phyloP scores from a whole-genome alignment of 2,329 filamentous ascomycete species.

The Akanthomyces muscarius region DNA sequence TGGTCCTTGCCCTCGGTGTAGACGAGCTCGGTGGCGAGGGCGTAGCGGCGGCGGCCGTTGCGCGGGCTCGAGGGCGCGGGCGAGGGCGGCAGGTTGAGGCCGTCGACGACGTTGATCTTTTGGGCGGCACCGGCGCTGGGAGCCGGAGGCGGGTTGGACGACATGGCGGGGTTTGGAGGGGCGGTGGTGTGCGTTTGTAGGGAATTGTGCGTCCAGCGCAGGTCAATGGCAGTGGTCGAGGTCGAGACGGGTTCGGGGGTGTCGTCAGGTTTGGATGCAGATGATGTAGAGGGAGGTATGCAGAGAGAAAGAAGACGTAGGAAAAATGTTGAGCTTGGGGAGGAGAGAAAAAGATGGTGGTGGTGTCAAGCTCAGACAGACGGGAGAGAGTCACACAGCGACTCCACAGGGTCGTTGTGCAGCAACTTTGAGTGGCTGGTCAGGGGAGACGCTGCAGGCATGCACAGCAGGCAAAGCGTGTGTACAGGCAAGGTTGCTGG shows the following conservation, averaged over 20 bases:
- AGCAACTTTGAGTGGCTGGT: not conserved
- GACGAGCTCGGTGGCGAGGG: slow-evolving; percentile 91
- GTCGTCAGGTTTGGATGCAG: not conserved
- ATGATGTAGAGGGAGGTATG: not conserved
- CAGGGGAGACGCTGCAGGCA: too few species aligned
- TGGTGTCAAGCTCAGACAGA: not conserved
- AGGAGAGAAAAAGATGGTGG: not conserved
- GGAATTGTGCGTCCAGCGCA: slow-evolving; percentile 13
- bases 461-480: not conserved
- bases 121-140: slow-evolving; percentile 34
- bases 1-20: slow-evolving; percentile 96
- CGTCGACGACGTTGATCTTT: slow-evolving; percentile 70
- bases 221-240: not conserved
- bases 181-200: not conserved
- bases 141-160: slow-evolving; percentile 13
- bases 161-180: slow-evolving; percentile 4
- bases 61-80: slow-evolving; percentile 88
- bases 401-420: not conserved
- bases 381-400: slow-evolving; percentile 8
- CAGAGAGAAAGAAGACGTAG: not conserved
- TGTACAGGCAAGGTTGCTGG: slow-evolving; percentile 3
- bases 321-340: slow-evolving; percentile 1
- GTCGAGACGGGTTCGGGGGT: not conserved
- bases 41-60: slow-evolving; percentile 77
- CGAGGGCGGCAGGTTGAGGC: slow-evolving; percentile 82